Evolutionary conservation across 2,329 filamentous ascomycete genomes (phyloP).

Genomic region (Botryotinia narcissicola): DNA sequence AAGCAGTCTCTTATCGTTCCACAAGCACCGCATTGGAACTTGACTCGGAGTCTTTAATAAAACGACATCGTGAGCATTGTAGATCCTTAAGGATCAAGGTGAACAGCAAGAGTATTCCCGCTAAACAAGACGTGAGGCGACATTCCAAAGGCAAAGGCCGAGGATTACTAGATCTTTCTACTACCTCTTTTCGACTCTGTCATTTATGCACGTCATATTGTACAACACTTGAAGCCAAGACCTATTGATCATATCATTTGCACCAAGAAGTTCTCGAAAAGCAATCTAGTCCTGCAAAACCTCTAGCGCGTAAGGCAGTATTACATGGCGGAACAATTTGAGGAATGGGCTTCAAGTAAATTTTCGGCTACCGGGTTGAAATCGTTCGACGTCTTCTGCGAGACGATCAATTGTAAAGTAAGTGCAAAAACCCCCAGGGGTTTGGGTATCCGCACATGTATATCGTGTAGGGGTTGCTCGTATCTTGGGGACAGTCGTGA

Average conservation of each 20-base stretch:
- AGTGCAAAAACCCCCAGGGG: not conserved
- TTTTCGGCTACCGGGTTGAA: not conserved
- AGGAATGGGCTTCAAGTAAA: not conserved
- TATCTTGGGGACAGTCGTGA: not conserved
- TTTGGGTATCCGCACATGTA: not conserved
- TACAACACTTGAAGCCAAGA: not conserved
- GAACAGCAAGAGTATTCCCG: not conserved
- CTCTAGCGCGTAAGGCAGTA: not conserved
- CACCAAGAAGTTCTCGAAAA: not conserved
- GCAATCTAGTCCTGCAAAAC: not conserved
- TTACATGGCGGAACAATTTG: not conserved
- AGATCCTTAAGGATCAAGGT: not conserved
- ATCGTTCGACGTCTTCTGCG: not conserved
- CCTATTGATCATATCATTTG: not conserved
- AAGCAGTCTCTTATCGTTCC: slow-evolving; percentile 14
- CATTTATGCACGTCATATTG: not conserved
- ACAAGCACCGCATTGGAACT: not conserved
- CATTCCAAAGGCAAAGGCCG: not conserved
- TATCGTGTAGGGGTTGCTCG: not conserved
- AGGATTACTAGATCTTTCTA: not conserved
- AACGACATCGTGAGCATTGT: not conserved
- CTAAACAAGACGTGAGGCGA: not conserved
- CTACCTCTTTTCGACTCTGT: too few species aligned
- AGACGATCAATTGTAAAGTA: not conserved
- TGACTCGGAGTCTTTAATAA: not conserved